These are phyloP conservation scores for Fusarium nisikadoi DNA, from an alignment of 2,329 filamentous ascomycete genomes.

Conservation along the genomic window DNA sequence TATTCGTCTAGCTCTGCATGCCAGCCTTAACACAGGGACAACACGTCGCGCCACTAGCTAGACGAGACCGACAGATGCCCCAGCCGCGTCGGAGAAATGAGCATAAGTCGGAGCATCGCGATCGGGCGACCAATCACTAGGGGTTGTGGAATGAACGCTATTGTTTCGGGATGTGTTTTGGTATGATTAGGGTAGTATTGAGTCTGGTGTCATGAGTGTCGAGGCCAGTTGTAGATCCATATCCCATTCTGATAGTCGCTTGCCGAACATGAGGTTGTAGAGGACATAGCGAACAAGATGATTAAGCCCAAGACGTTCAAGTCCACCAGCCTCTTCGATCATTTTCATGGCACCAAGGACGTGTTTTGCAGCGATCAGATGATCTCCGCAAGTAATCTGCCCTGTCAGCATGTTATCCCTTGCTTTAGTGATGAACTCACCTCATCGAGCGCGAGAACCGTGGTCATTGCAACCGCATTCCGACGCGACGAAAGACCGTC, in stretches of 20 bases:
- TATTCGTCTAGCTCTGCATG: conserved; percentile 4
- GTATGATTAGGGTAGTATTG: neutral
- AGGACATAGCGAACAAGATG: conserved; percentile 1
- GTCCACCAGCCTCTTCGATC: neutral
- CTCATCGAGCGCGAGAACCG: conserved; percentile 4
- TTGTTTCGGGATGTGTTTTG: neutral
- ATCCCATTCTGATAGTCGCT: conserved; percentile 10
- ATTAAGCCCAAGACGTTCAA: neutral
- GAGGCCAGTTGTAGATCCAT: neutral
- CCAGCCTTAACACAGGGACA: neutral
- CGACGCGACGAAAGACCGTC: neutral
- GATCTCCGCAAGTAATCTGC: conserved; percentile 6
- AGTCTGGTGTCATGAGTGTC: neutral
- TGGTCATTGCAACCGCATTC: conserved; percentile 4
- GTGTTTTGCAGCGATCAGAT: conserved; percentile 12
- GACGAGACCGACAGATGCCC: neutral
- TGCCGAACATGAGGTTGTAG: conserved; percentile 4
- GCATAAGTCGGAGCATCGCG: neutral
- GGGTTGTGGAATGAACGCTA: neutral
- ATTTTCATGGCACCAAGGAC: conserved; percentile 9
- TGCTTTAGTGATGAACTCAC: neutral
- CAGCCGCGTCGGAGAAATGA: neutral
- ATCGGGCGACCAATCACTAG: neutral
- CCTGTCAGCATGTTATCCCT: neutral
- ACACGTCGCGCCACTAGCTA: neutral